phyloP scores from a whole-genome alignment of 305 asterid genomes.

The Fraxinus xanthoxyloides region DNA sequence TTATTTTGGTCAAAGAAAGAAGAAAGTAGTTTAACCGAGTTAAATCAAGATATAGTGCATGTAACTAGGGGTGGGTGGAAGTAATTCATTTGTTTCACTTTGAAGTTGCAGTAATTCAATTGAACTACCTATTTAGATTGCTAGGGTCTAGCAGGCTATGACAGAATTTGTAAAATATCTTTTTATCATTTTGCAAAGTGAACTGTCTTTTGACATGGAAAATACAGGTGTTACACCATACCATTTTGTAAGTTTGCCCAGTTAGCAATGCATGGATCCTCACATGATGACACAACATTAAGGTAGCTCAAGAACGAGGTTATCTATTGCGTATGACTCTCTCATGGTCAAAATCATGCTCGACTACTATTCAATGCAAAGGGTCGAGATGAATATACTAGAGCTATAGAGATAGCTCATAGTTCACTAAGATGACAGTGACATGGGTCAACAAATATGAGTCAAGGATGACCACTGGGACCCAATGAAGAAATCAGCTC shows the following conservation, averaged over 20 bases:
- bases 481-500: not conserved
- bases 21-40: not conserved
- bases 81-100: not conserved
- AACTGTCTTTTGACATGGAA: not conserved
- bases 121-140: not conserved
- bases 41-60: not conserved
- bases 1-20: not conserved
- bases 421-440: not conserved
- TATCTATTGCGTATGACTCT: not conserved
- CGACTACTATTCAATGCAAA: not conserved
- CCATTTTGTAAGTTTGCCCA: not conserved
- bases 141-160: not conserved
- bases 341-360: not conserved
- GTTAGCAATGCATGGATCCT: not conserved
- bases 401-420: not conserved
- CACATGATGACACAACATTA: not conserved
- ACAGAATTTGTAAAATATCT: not conserved
- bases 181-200: not conserved
- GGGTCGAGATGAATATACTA: not conserved
- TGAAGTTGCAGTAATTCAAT: not conserved
- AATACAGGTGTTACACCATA: not conserved
- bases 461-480: not conserved
- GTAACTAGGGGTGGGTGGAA: not conserved
- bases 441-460: not conserved
- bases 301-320: not conserved